A percentile compares a stretch with the other conserved stretches of the same genome.
Evolutionary conservation across 2,329 filamentous ascomycete species (phyloP).

Genomic region (Aspergillus jensenii): DNA sequence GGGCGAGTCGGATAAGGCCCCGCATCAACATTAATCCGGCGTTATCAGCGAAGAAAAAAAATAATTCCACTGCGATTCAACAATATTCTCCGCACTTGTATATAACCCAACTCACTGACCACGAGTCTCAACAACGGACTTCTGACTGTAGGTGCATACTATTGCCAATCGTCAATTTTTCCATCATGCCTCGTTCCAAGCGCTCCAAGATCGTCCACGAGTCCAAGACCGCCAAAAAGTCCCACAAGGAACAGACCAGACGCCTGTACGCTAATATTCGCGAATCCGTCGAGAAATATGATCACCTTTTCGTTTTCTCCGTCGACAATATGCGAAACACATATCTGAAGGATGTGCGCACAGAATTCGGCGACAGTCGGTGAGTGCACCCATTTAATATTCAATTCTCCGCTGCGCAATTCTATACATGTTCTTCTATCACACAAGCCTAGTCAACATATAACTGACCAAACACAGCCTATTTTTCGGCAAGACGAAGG

Average conservation of each 20-base stretch:
- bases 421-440: not conserved
- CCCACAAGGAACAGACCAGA: constrained; percentile 81
- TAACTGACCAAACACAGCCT: constrained; percentile 56
- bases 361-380: constrained; percentile 81
- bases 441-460: not conserved
- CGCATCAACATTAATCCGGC: constrained; percentile 37
- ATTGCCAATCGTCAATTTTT: not conserved
- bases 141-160: not conserved
- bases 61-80: constrained; percentile 27
- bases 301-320: constrained; percentile 88
- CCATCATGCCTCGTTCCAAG: constrained; percentile 91
- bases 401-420: not conserved
- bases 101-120: constrained; percentile 10
- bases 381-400: constrained; percentile 43
- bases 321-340: constrained; percentile 99
- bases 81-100: constrained; percentile 21
- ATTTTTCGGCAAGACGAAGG: constrained; percentile 99
- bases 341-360: constrained; percentile 86
- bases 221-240: constrained; percentile 89
- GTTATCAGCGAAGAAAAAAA: constrained; percentile 41
- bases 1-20: constrained; percentile 34
- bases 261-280: constrained; percentile 86
- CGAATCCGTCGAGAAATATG: constrained; percentile 78
- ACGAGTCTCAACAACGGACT: not conserved
- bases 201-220: constrained; percentile 85